Base-by-base conservation (phyloP, 2,329 filamentous ascomycete genomes). In the Sporothrix schenckii region DNA sequence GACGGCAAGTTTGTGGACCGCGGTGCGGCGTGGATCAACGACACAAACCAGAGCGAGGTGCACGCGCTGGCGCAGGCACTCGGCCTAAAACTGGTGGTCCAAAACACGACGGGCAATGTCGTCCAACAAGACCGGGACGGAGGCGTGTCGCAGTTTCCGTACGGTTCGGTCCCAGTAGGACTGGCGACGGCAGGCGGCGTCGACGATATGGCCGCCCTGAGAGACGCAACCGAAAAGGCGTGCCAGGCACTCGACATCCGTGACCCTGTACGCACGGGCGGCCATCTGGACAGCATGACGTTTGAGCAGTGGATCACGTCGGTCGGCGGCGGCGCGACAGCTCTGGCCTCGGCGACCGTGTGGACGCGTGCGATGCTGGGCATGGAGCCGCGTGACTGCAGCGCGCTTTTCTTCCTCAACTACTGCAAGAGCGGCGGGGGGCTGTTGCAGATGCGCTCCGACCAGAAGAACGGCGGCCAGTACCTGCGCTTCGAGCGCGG, bases 361-460 rank as follows among this genome's bases (percentile, higher is more conserved):
- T 74, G 73, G 73, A 73, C 70, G 6, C 68, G 66, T 7, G 70
- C 53, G 3, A 72, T 74, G 81, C 76, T 86, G 1, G 86, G 86
- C 1, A 76, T 81, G 0, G 83, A 87, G 47, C 81, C 85, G 0
- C 71, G 69, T 1, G 84, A 87, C 14, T 74, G 87, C 4, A 83
- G 81, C 7, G 85, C 86, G 0, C 75, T 85, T 1, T 88, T 79
- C 74, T 87, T 88, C 73, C 78, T 89, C 27, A 80, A 86, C 74
- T 87, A 88, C 77, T 84, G 83, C 79, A 83, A 82, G 73, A 81
- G 80, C 13, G 84, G 84, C 2, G 82, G 82, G 4, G 86, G 87
- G 0, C 77, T 88, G 2, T 71, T 85, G 70, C 78, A 81, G 58
- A 85, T 88, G 81, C 79, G 84, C 0, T 86, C 84, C 0, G 86